Evolutionary conservation across 2,329 filamentous ascomycete species (phyloP).

Genomic region (Cladobotryum mycophilum): DNA sequence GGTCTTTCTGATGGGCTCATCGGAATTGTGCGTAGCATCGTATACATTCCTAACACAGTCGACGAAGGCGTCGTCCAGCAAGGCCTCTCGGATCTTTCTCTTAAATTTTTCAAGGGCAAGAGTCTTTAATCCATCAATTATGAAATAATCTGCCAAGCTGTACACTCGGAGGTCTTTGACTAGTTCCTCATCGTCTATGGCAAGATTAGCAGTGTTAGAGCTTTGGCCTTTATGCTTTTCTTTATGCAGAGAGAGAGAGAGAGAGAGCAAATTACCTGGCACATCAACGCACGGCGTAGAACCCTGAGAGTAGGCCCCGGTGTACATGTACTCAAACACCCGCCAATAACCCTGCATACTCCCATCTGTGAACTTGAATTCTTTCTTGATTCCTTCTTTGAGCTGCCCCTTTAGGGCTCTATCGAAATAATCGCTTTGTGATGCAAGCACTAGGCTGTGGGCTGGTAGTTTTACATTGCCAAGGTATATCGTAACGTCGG

Average conservation of each 20-base stretch:
- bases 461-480: not conserved
- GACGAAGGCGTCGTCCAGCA: not conserved
- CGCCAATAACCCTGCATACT: slow-evolving; percentile 13
- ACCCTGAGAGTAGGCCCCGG: slow-evolving; percentile 3
- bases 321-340: slow-evolving; percentile 11
- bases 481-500: not conserved
- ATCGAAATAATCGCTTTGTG: not conserved
- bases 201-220: too few relatives aligned
- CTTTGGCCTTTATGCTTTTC: too few relatives aligned
- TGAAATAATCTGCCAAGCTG: slow-evolving; percentile 5
- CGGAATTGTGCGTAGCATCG: not conserved
- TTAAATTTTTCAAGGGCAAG: not conserved
- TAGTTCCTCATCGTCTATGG: not conserved
- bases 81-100: not conserved
- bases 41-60: slow-evolving; percentile 6
- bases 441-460: not conserved
- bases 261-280: too few relatives aligned
- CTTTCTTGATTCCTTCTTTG: slow-evolving; percentile 1
- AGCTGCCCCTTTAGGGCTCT: not conserved
- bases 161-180: slow-evolving; percentile 7
- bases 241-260: too few relatives aligned
- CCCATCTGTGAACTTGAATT: slow-evolving; percentile 2
- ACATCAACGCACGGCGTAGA: not conserved
- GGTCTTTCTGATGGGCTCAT: not conserved
- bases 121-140: not conserved